These are phyloP conservation scores for Penicillium ucsense DNA, from an alignment of 495 filamentous ascomycete species.

Conservation along the genomic window DNA sequence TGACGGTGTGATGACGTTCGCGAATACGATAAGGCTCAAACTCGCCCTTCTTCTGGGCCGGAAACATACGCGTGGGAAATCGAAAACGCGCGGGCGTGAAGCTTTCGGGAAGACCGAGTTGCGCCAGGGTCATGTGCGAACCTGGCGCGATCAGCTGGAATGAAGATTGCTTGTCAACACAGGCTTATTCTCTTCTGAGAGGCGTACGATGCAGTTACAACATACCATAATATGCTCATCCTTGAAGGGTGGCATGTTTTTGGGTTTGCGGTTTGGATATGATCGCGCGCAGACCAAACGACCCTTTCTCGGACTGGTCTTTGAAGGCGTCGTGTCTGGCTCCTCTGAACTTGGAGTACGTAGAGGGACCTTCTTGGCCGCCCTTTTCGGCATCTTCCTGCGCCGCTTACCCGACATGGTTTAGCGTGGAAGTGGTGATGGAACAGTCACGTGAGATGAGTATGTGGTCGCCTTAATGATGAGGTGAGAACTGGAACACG, in stretches of 20 bases:
- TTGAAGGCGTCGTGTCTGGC: too few relatives aligned
- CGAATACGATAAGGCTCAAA: constrained; percentile 78
- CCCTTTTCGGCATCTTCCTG: too few relatives aligned
- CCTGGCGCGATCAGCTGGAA: constrained; percentile 72
- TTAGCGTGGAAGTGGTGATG: constrained; percentile 2
- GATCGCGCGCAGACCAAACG: neutral
- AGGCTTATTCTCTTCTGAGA: too few relatives aligned
- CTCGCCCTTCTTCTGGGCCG: constrained; percentile 63
- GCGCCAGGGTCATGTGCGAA: constrained; percentile 86
- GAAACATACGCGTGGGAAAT: constrained; percentile 89
- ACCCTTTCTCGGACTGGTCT: too few relatives aligned
- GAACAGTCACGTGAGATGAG: constrained; percentile 4
- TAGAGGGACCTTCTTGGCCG: too few relatives aligned
- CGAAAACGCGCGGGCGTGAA: constrained; percentile 77
- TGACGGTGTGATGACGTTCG: constrained; percentile 50
- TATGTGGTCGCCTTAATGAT: neutral
- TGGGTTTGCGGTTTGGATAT: constrained; percentile 2
- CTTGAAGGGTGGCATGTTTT: constrained; percentile 60
- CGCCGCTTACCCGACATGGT: constrained; percentile 7
- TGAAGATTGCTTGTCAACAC: neutral
- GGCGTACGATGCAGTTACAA: neutral
- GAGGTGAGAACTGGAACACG: neutral
- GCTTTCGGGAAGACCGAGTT: constrained; percentile 83
- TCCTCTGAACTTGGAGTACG: too few relatives aligned
- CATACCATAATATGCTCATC: constrained; percentile 68